Evolutionary conservation across 495 filamentous ascomycete species (phyloP), one percentile per base, ranked within the genome.

Genomic region (Talaromyces borbonicus): DNA sequence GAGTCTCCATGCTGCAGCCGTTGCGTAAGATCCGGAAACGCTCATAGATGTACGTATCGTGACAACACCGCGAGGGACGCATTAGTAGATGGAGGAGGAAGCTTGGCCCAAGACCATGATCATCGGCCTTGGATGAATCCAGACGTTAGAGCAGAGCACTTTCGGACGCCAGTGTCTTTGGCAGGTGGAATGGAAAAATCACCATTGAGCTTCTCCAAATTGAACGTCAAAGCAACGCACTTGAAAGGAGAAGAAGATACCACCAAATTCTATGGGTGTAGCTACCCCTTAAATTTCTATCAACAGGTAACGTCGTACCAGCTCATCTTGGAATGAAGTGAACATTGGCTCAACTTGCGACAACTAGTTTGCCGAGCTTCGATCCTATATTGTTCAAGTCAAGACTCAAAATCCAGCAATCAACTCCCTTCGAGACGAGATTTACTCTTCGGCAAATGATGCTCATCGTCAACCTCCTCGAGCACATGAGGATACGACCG

Each of bases 241-340:
- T 46, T 50, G 31, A 50, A 50, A 46, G 48, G 41, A 46, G 30
- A 50, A 50, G 48, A 37, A 32, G 24, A 29, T 19, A 22, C 22
- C 29, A 45, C 48, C 14, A 50, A 39, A 24, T 50, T 50, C 24
- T 50, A 49, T 50, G 48, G 48, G 15, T 50, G 30, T 50, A 50
- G 48, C 32, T 50, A 50, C 38, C 48, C 41, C 32, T 15, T 50
- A 15, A 50, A 46, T 32, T 45, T 50, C 31, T 50, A 50, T 23
- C 48, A 50, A 50, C 41, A 50, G 40, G 48, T 50, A n/a, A 38
- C 29, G 41, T 23, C 20, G 18, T 19, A 39, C 48, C 9, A 19
- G 32, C 6, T 23, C 32, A 38, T 50, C 31, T 44, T 36, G 18
- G 20, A 38, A 14, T 7, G 44, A 23, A 14, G 32, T 38, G 23